Base-by-base conservation (phyloP, 2,329 filamentous ascomycete genomes). In the Penicillium sp. region DNA sequence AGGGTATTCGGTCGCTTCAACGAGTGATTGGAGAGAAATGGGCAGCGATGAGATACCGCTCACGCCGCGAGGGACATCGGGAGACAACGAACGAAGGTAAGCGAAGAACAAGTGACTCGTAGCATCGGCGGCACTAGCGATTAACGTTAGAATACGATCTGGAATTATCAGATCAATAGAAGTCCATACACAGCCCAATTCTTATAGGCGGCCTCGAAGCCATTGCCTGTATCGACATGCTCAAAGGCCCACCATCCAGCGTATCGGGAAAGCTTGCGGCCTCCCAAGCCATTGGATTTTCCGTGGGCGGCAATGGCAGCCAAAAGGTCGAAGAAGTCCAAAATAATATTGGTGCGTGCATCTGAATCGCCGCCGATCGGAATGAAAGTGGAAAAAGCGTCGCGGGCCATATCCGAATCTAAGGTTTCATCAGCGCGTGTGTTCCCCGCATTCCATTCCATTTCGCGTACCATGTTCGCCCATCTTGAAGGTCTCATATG, bases 161-260 rank as follows among this genome's bases (percentile, higher is more conserved):
- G 8, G 25, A 22, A 28, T 19, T 37, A 31, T 48, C 19, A 55
- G 55, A 41, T 47, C 25, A 35, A 26, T 31, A 8, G 12, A 43
- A 42, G 25, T 25, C 47, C 84, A 74, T 78, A 92, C 88, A 79
- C 87, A 64, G 88, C 80, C 92, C 94, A 99, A 42, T 85, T 85
- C 69, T 89, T 90, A 75, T 99, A 99, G 52, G 93, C 92, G 38
- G 90, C 90, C 64, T 97, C 94, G 66, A 99, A 99, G 16, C 94
- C 94, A 70, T 89, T 93, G 40, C 89, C 89, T 7, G 86, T 86
- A 70, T 97, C 92, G 44, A 81, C 84, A 63, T 95, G 90, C 68
- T 97, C 93, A 71, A 99, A 99, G 1, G 93, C 91, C 94, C 94
- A 99, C 94, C 94, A 99, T 43, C 92, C 91, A 38, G 93, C 94